A percentile compares a stretch with the other conserved stretches of the same genome.
Evolutionary conservation across 306 rosid species (phyloP).

Genomic region (Acacia confusa): DNA sequence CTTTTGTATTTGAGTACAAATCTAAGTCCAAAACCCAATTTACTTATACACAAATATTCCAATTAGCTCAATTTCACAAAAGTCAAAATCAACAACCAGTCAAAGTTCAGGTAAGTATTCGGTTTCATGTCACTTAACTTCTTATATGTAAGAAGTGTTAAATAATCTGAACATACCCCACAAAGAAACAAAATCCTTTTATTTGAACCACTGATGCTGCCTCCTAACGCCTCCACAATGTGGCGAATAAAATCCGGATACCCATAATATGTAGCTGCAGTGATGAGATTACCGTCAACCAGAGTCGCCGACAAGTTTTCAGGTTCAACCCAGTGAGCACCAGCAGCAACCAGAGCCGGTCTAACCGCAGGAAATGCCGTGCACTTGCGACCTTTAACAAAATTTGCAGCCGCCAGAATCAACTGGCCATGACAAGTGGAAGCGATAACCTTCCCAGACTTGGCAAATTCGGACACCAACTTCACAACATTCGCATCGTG

Average conservation of each 20-base stretch:
- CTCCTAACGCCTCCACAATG: conserved; percentile 65
- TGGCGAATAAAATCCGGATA: conserved; percentile 52
- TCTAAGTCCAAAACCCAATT: not conserved
- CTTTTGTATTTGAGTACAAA: not conserved
- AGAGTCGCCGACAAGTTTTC: conserved; percentile 39
- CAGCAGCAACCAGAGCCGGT: conserved; percentile 58
- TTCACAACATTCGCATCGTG: conserved; percentile 41
- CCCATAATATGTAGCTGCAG: conserved; percentile 43
- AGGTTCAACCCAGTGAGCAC: conserved; percentile 73
- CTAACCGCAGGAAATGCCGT: conserved; percentile 50
- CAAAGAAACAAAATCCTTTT: conserved; percentile 63
- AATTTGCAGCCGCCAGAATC: conserved; percentile 67
- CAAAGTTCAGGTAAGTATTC: not conserved
- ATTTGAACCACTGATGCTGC: conserved; percentile 52
- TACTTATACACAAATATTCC: not conserved
- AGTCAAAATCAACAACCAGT: not conserved
- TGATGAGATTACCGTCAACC: conserved; percentile 59
- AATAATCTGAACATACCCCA: conserved; percentile 50
- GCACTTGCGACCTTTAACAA: conserved; percentile 52
- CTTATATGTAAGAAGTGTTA: not conserved
- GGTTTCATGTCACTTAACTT: not conserved
- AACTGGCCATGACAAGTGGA: conserved; percentile 64
- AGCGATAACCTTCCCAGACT: conserved; percentile 49
- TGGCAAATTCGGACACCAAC: conserved; percentile 44
- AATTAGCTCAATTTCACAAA: not conserved